These are phyloP conservation scores for Rosa hybrid DNA, from an alignment of 331 rosid species.

Conservation along the genomic window DNA sequence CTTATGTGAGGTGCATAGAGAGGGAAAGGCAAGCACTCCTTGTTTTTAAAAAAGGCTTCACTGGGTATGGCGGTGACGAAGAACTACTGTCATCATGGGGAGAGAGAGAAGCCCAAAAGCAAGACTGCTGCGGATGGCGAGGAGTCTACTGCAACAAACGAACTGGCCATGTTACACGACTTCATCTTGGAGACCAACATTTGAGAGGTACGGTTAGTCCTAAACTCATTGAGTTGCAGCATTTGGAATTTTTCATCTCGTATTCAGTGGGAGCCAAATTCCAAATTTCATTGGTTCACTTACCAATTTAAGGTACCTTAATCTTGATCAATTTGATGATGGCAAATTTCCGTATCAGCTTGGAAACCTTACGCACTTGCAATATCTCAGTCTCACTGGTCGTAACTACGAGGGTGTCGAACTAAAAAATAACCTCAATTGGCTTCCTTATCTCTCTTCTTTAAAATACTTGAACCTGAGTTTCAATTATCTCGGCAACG, in stretches of 20 bases:
- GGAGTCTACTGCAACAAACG: conserved; percentile 24
- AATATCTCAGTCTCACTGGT: neutral
- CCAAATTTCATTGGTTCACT: conserved; percentile 6
- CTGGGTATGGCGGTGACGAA: neutral
- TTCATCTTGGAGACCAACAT: conserved; percentile 8
- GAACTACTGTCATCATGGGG: conserved; percentile 17
- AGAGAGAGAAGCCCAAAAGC: neutral
- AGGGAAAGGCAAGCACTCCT: conserved; percentile 15
- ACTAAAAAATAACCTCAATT: neutral
- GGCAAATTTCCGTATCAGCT: neutral
- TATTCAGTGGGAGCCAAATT: neutral
- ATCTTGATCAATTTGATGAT: neutral
- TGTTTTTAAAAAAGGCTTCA: neutral
- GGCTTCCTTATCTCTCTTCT: neutral
- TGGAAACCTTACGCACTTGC: neutral
- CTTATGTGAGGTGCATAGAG: neutral
- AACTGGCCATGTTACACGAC: conserved; percentile 19
- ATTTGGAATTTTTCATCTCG: neutral
- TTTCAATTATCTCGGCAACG: neutral
- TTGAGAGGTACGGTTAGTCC: neutral
- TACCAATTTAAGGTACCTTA: neutral
- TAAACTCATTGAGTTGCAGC: conserved; percentile 12
- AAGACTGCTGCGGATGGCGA: conserved; percentile 20
- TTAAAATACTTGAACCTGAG: neutral
- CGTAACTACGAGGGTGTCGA: neutral